Conservation (phyloP, 352 stramenopile species). For the Globisporangium polare region DNA sequence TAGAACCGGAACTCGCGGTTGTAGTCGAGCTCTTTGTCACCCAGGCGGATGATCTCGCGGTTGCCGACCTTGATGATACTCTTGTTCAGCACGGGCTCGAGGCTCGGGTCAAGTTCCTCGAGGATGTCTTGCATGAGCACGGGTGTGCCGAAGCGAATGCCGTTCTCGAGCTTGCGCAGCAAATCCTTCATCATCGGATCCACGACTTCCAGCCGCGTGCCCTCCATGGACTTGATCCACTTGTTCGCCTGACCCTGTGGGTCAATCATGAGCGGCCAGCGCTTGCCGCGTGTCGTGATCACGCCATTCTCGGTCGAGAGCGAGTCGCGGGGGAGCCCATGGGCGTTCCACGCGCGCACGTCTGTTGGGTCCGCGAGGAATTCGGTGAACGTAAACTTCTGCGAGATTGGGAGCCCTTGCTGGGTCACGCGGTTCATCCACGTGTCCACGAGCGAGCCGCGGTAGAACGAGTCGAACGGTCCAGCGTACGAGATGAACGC, state of each 20-base stretch:
- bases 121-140: slow-evolving; percentile 95
- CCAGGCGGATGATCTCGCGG: slow-evolving; percentile 90
- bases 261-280: slow-evolving; percentile 98
- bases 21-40: slow-evolving; percentile 96
- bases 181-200: slow-evolving; percentile 96
- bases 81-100: slow-evolving; percentile 93
- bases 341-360: slow-evolving; percentile 94
- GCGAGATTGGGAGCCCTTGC: slow-evolving; percentile 79
- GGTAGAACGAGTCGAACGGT: slow-evolving; percentile 93
- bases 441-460: slow-evolving; percentile 72
- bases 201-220: slow-evolving; percentile 83
- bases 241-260: slow-evolving; percentile 95
- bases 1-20: slow-evolving; percentile 94
- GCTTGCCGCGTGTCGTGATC: slow-evolving; percentile 91
- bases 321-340: slow-evolving; percentile 90
- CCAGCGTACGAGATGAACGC: slow-evolving; percentile 95
- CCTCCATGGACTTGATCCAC: slow-evolving; percentile 96
- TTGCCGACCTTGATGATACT: slow-evolving; percentile 94
- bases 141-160: slow-evolving; percentile 91
- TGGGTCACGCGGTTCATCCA: slow-evolving; percentile 90
- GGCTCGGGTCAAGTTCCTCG: slow-evolving; percentile 93
- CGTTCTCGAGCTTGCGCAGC: slow-evolving; percentile 91
- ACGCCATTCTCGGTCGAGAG: slow-evolving; percentile 96
- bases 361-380: slow-evolving; percentile 93
- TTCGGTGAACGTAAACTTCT: slow-evolving; percentile 89